Evolutionary conservation across 2,329 filamentous ascomycete species (phyloP).

Genomic region (Byssoonygena ceratinophila): DNA sequence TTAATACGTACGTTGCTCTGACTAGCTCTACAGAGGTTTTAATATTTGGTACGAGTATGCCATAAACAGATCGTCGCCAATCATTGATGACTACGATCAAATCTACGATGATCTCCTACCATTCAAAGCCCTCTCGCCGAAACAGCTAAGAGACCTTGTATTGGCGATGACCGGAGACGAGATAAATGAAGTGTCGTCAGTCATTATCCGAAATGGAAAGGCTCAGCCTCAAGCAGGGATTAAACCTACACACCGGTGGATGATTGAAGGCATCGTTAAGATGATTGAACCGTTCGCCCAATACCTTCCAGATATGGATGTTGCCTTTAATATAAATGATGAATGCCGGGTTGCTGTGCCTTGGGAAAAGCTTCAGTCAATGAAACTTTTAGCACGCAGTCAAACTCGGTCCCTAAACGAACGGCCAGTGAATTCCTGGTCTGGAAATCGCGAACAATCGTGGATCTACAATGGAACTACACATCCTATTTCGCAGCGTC

Average conservation of each 20-base stretch:
- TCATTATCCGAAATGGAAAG: constrained; percentile 46
- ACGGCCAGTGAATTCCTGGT: constrained; percentile 27
- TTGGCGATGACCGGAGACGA: constrained; percentile 44
- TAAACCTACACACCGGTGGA: constrained; percentile 47
- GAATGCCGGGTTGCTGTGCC: constrained; percentile 49
- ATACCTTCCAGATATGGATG: constrained; percentile 52
- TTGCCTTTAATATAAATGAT: constrained; percentile 54
- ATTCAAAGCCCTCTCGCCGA: constrained; percentile 44
- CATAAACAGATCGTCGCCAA: constrained; percentile 39
- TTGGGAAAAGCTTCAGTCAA: constrained; percentile 33
- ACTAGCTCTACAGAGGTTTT: constrained; percentile 36
- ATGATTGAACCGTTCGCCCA: constrained; percentile 47
- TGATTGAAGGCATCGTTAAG: constrained; percentile 44
- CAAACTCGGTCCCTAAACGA: constrained; percentile 18
- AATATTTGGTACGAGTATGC: constrained; percentile 52
- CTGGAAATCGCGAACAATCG: constrained; percentile 26
- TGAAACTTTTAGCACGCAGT: constrained; percentile 23
- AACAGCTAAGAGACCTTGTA: constrained; percentile 43
- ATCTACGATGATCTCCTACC: constrained; percentile 48
- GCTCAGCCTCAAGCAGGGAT: constrained; percentile 42
- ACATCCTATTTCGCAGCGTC: constrained; percentile 25
- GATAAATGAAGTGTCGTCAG: constrained; percentile 46
- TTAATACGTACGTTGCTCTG: constrained; percentile 1
- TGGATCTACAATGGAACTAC: constrained; percentile 32
- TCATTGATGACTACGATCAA: constrained; percentile 52